Evolutionary conservation across 768 basidiomycete species (phyloP).

Genomic region (Trametes elegans): DNA sequence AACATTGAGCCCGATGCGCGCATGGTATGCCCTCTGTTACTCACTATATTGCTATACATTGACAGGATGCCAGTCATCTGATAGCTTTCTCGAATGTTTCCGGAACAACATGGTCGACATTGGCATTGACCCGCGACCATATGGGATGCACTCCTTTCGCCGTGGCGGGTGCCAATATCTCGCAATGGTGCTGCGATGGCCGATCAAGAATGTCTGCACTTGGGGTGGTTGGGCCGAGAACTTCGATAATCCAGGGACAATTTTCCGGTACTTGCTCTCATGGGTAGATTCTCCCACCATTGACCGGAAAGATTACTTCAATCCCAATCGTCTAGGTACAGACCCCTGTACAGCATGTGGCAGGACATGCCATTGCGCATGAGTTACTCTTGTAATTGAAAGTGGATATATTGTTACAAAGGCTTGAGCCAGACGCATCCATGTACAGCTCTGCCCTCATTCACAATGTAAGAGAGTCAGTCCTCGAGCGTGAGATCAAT

Average conservation of each 20-base stretch:
- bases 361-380: constrained; percentile 32
- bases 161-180: constrained; percentile 42
- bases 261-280: constrained; percentile 41
- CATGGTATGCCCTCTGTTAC: background rate
- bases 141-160: constrained; percentile 43
- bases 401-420: no score
- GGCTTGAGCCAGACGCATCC: no score
- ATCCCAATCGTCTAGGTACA: constrained; percentile 28
- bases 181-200: constrained; percentile 33
- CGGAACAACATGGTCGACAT: constrained; percentile 42
- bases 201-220: constrained; percentile 38
- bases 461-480: no score
- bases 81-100: constrained; percentile 31
- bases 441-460: no score
- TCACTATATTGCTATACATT: no score
- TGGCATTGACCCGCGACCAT: constrained; percentile 34
- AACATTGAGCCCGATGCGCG: background rate
- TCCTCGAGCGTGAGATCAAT: no score
- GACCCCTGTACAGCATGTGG: constrained; percentile 31
- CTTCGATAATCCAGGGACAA: constrained; percentile 35
- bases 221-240: constrained; percentile 45
- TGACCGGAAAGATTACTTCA: constrained; percentile 37
- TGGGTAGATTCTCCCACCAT: constrained; percentile 37
- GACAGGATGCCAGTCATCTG: background rate
- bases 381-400: no score